Evolutionary conservation across 2,329 filamentous ascomycete genomes (phyloP).

Genomic region (Westerdykella aurantiaca): DNA sequence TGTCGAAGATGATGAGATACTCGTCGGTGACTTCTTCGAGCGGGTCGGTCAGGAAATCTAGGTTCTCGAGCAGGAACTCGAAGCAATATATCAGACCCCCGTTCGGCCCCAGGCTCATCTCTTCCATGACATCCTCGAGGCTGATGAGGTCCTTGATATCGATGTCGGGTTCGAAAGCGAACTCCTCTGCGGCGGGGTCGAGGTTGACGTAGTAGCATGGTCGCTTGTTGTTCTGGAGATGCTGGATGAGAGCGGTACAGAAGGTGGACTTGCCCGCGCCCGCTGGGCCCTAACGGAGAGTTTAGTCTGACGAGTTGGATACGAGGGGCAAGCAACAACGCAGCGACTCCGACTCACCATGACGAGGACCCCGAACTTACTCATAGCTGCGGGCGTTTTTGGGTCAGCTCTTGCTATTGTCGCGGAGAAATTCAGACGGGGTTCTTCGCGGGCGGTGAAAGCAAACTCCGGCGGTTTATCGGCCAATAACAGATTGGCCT

Average conservation of each 20-base stretch:
- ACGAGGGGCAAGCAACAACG: slow-evolving; percentile 5
- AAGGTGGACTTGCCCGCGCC: slow-evolving; percentile 98
- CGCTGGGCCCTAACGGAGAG: slow-evolving; percentile 60
- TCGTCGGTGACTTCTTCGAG: slow-evolving; percentile 86
- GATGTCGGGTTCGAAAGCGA: slow-evolving; percentile 84
- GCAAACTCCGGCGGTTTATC: slow-evolving; percentile 7
- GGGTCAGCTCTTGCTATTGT: neutral
- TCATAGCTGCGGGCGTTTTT: slow-evolving; percentile 52
- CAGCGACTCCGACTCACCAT: slow-evolving; percentile 51
- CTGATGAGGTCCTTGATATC: slow-evolving; percentile 95
- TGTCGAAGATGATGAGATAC: slow-evolving; percentile 96
- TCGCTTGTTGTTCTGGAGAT: slow-evolving; percentile 83
- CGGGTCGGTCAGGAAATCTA: slow-evolving; percentile 82
- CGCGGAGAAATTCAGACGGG: slow-evolving; percentile 1
- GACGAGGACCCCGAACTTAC: slow-evolving; percentile 89
- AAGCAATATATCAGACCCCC: slow-evolving; percentile 95
- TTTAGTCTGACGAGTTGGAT: neutral
- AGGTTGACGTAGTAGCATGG: slow-evolving; percentile 98
- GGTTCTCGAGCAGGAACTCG: slow-evolving; percentile 89
- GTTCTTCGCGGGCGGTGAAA: neutral
- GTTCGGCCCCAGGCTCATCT: slow-evolving; percentile 84
- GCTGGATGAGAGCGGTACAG: slow-evolving; percentile 86
- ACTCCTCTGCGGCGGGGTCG: slow-evolving; percentile 89
- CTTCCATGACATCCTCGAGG: slow-evolving; percentile 93
- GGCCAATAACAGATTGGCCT: neutral